Evolutionary conservation across 257 asterid genomes (phyloP), one percentile per base, ranked within the genome.

Genomic region (Gentiana dahurica): DNA sequence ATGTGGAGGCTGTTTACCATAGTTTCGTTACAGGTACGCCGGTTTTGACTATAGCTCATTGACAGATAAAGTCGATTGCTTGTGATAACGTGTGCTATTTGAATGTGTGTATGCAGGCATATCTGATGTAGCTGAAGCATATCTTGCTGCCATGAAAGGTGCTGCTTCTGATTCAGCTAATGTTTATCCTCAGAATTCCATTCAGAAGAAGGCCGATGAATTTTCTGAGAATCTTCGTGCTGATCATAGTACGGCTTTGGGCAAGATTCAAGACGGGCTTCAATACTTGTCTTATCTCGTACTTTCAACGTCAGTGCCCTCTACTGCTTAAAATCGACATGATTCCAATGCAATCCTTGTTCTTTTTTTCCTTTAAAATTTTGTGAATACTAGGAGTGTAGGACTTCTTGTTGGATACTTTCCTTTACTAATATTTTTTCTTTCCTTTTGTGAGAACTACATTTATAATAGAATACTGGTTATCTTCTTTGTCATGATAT

Each of bases 101-200:
- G 57, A 15, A 55, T 60, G 7, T 47, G 63, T 53, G 24, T 63
- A 49, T 55, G 53, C 88, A 87, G 98, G 94, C 72, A 79, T 91
- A 73, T 79, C 94, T 34, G 98, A 91, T 13, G 94, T 91, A 60
- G 80, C 89, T n/a, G 97, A 91, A 69, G 88, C 91, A 38, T 85
- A 79, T 71, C 52, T 73, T 37, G 88, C 81, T 49, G 97, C 93
- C 13, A 73, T 83, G 3, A 83, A 78, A 72, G 78, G 64, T 37
- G 75, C 63, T 34, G 51, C 77, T 68, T 70, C 84, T 50, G 86
- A 82, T 49, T 71, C 80, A 4, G 76, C 62, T 43, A 85, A 50
- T 34, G 65, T 38, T 61, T 49, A 53, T 56, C 72, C 83, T 2
- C 67, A 74, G 68, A 84, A 79, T 59, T 75, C 88, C 13, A 73